Base-by-base conservation (phyloP, 495 filamentous ascomycete species). In the Xylaria longipes region DNA sequence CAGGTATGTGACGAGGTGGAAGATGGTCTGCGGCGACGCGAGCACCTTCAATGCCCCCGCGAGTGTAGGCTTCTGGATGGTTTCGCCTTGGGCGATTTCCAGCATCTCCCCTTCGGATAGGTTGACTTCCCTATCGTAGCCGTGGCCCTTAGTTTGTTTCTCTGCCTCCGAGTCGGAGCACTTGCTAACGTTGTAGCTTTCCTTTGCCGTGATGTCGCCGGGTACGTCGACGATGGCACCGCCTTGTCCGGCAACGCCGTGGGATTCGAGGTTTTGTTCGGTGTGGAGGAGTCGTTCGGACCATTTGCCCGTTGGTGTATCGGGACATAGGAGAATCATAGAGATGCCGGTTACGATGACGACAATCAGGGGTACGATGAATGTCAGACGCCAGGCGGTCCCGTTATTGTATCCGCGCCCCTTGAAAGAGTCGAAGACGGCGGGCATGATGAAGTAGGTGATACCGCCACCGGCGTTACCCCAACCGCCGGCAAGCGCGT, bases 391-490 rank as follows among this genome's bases (percentile, higher is more conserved):
- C 94, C 94, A 97, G 9, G 94, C 92, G 29, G 89, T 83, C 71
- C 93, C 89, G 15, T 88, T 78, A 1, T 85, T 79, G 54, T 94
- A 84, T 4, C 89, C 88, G 52, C 79, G 84, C 0, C 82, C 43
- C 45, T 95, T 90, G n/a, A 97, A 84, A 7, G 92, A 92, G 79
- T 97, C 92, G 79, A 89, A 95, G 58, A 97, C 89, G 5, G 94
- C 94, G 1, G 95, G 95, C 95, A 98, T 98, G 71, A 97, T 87
- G 81, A 98, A 98, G 79, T 91, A 92, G 15, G 87, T 88, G 74
- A 97, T 93, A 56, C 95, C 95, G 70, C 95, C 95, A 70, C 95
- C 95, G 43, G 94, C 88, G 72, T 98, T 98, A 45, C 95, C 95
- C 79, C 92, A 90, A 2, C 95, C 95, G 63, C 89, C 95, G 15